A percentile compares a stretch with the other conserved stretches of the same genome.
These are phyloP conservation scores for Begonia masoniana DNA, from an alignment of 306 rosid species.

Conservation along the genomic window DNA sequence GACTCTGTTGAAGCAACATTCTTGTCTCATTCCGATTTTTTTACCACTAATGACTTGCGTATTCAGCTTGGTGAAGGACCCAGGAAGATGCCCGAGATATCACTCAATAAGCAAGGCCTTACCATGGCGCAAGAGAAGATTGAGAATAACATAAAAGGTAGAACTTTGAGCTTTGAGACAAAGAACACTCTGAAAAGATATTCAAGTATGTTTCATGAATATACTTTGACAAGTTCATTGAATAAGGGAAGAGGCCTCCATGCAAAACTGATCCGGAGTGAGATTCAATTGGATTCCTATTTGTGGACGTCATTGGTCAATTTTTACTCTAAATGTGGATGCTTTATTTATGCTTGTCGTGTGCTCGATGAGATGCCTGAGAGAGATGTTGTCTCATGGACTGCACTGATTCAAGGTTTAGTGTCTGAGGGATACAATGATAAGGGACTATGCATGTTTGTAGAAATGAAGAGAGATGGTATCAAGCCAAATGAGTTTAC, in stretches of 20 bases:
- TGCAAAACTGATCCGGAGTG: constrained; percentile 20
- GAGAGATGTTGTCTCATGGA: constrained; percentile 31
- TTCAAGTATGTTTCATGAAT: constrained; percentile 16
- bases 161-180: neutral
- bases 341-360: constrained; percentile 9
- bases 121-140: neutral
- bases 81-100: neutral
- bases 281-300: constrained; percentile 23
- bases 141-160: constrained; percentile 7
- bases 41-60: neutral
- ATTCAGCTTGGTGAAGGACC: neutral
- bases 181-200: constrained; percentile 16
- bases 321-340: constrained; percentile 26
- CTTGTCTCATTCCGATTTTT: no score
- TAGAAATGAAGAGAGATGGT: constrained; percentile 31
- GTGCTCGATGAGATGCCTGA: constrained; percentile 31
- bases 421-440: constrained; percentile 14
- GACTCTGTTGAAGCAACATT: no score
- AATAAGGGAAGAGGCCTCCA: constrained; percentile 23
- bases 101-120: neutral
- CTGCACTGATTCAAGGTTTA: constrained; percentile 24
- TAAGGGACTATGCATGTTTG: constrained; percentile 13
- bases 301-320: constrained; percentile 30
- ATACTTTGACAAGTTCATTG: constrained; percentile 19
- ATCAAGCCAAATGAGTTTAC: constrained; percentile 25